phyloP scores from a whole-genome alignment of 2,329 filamentous ascomycete species.

The Phialophora macrospora region DNA sequence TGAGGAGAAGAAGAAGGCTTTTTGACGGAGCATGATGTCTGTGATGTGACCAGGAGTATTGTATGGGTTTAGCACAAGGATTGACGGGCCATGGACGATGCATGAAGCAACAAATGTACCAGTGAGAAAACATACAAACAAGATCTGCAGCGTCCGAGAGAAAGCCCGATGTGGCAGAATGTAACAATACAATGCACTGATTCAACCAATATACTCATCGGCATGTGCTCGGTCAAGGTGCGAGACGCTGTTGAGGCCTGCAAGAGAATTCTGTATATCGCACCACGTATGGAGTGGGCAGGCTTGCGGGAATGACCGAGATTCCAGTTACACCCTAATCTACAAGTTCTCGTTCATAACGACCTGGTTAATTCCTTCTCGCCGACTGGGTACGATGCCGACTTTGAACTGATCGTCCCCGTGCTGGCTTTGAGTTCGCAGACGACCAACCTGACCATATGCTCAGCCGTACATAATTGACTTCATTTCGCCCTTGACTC shows the following conservation, averaged over 20 bases:
- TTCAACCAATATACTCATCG: not conserved
- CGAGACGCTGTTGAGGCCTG: no score
- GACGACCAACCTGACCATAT: not conserved
- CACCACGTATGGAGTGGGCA: not conserved
- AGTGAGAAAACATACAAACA: not conserved
- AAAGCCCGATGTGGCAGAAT: not conserved
- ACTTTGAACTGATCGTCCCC: not conserved
- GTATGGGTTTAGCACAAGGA: not conserved
- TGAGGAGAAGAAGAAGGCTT: conserved; percentile 2
- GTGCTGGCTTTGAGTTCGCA: no score
- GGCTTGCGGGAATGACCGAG: not conserved
- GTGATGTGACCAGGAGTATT: not conserved
- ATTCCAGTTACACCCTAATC: not conserved
- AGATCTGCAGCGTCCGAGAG: not conserved
- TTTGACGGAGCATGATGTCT: not conserved
- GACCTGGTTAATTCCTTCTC: not conserved
- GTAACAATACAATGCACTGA: not conserved
- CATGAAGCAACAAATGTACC: not conserved
- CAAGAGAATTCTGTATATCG: not conserved
- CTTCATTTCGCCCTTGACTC: not conserved
- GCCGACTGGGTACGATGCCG: no score
- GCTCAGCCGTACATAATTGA: not conserved
- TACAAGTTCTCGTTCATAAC: not conserved
- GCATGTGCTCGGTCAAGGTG: not conserved
- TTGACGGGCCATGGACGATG: not conserved